phyloP scores from a whole-genome alignment of 2,329 filamentous ascomycete species.

The Madurella fahalii region DNA sequence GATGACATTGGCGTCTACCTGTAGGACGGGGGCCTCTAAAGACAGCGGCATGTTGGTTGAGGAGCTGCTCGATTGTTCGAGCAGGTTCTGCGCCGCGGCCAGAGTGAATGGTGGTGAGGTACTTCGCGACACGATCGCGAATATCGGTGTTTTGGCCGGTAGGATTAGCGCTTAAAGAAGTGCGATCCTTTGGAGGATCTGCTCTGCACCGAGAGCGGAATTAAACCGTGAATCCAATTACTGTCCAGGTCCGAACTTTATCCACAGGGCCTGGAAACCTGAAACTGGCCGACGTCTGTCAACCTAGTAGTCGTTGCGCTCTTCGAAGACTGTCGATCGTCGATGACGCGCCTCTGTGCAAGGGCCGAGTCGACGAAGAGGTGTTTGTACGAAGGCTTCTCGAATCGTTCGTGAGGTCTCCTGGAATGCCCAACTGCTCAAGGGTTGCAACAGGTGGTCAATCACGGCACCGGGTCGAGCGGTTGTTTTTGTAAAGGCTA shows the following conservation, averaged over 20 bases:
- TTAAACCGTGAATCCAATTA: constrained; percentile 4
- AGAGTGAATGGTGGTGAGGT: constrained; percentile 23
- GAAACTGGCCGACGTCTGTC: neutral
- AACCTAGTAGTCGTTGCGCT: neutral
- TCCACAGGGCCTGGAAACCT: constrained; percentile 3
- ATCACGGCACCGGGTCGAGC: constrained; percentile 14
- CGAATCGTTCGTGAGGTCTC: neutral
- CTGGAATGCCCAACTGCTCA: constrained; percentile 3
- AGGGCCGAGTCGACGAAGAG: neutral
- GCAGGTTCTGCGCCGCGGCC: constrained; percentile 25
- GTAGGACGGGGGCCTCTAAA: constrained; percentile 80
- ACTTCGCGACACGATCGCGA: constrained; percentile 25
- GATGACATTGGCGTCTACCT: constrained; percentile 86
- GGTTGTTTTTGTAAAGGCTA: constrained; percentile 19
- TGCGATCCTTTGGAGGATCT: constrained; percentile 22
- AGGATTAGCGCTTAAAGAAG: neutral
- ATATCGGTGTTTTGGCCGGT: constrained; percentile 10
- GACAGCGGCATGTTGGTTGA: constrained; percentile 68
- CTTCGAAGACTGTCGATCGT: constrained; percentile 1
- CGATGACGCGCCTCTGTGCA: constrained; percentile 3
- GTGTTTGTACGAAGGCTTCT: neutral
- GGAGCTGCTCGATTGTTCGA: constrained; percentile 36
- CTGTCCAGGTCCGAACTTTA: constrained; percentile 1
- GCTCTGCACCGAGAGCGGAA: constrained; percentile 24
- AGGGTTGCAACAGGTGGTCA: constrained; percentile 3